Conservation (phyloP, 352 stramenopile genomes). For the Aphanomyces euteiches region DNA sequence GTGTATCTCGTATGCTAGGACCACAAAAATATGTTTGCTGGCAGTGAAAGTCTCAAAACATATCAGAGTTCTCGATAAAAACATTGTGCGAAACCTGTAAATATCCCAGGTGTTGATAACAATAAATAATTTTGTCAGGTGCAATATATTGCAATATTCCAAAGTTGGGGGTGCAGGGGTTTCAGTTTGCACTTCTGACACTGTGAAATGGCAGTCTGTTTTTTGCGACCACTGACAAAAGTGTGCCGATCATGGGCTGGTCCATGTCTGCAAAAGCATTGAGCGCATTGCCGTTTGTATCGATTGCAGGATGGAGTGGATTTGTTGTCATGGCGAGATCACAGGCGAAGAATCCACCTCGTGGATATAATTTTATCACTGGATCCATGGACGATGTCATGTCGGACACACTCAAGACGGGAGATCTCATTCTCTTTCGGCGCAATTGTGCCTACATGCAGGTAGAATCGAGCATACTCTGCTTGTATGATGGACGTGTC, state of each 20-base stretch:
- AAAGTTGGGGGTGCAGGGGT: no score
- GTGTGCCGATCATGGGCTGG: constrained; percentile 5
- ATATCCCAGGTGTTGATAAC: no score
- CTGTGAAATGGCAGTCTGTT: no score
- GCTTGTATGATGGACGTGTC: background rate
- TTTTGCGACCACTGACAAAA: no score
- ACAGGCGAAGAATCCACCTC: constrained; percentile 40
- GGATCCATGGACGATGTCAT: constrained; percentile 85
- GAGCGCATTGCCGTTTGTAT: constrained; percentile 53
- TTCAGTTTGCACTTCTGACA: no score
- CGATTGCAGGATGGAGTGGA: constrained; percentile 60
- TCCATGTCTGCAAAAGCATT: constrained; percentile 42
- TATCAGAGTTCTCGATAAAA: no score
- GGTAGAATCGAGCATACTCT: constrained; percentile 11
- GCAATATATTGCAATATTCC: no score
- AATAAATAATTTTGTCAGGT: no score
- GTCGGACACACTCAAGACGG: constrained; percentile 81
- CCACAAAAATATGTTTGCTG: no score
- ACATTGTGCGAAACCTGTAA: no score
- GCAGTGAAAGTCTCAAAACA: no score
- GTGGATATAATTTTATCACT: constrained; percentile 57
- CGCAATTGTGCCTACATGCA: constrained; percentile 68
- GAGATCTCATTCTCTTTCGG: constrained; percentile 75
- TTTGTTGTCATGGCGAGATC: constrained; percentile 58
- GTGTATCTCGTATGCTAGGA: no score